phyloP scores from a whole-genome alignment of 2,329 filamentous ascomycete species.

The Diaporthe sp. region DNA sequence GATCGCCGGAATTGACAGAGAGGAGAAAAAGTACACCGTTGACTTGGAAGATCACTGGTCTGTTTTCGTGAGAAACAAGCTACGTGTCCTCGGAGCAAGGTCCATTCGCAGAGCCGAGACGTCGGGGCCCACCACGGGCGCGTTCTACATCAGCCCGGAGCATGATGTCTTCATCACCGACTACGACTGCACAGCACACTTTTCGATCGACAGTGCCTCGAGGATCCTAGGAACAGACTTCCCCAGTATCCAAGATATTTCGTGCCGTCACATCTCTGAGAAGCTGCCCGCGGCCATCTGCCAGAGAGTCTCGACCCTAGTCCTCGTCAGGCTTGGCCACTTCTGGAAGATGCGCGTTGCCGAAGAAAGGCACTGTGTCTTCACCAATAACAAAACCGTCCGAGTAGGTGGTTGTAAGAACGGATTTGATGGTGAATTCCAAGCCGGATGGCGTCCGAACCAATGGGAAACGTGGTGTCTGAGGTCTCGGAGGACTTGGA shows the following conservation, averaged over 20 bases:
- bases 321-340: background rate
- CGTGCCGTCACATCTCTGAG: background rate
- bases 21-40: background rate
- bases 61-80: background rate
- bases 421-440: background rate
- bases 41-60: background rate
- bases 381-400: background rate
- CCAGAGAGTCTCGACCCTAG: background rate
- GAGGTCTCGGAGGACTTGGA: background rate
- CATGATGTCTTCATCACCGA: constrained; percentile 2
- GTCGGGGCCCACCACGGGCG: background rate
- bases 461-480: no score
- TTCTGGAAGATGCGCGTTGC: no score
- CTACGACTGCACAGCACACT: background rate
- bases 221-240: background rate
- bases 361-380: background rate
- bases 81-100: background rate
- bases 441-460: no score
- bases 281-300: background rate
- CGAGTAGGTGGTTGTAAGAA: no score
- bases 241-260: rapidly evolving
- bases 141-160: constrained; percentile 17
- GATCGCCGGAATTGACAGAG: rapidly evolving
- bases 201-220: background rate
- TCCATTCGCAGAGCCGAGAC: background rate